phyloP scores from a whole-genome alignment of 2,329 filamentous ascomycete species.

The Trichoderma sp. region DNA sequence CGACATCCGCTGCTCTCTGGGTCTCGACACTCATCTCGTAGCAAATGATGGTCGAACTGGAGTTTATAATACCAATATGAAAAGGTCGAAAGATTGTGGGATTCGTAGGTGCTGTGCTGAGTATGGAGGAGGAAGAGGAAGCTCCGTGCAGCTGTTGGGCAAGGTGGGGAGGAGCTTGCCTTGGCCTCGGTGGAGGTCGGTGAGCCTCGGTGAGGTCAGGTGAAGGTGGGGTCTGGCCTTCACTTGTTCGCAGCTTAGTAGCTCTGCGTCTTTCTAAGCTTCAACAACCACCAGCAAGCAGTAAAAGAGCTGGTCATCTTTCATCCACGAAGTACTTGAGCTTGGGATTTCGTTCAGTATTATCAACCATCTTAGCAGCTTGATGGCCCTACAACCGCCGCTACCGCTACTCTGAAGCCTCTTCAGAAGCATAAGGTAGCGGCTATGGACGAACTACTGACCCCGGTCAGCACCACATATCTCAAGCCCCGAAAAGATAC shows the following conservation, averaged over 20 bases:
- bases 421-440: background rate
- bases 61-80: background rate
- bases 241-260: background rate
- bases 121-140: background rate
- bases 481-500: slow-evolving; percentile 38
- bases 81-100: background rate
- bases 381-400: background rate
- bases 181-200: slow-evolving; percentile 22
- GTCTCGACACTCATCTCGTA: slow-evolving; percentile 32
- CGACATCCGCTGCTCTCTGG: slow-evolving; percentile 19
- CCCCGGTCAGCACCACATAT: slow-evolving; percentile 55
- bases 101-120: background rate
- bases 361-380: background rate
- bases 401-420: background rate
- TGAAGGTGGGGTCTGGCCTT: slow-evolving; percentile 36
- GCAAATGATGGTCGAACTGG: background rate
- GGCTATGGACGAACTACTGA: slow-evolving; percentile 58
- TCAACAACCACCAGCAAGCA: background rate
- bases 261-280: background rate
- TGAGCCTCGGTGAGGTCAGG: slow-evolving; percentile 35
- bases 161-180: background rate
- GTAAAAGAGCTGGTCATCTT: background rate
- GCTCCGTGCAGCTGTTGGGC: slow-evolving; percentile 2
- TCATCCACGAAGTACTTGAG: background rate
- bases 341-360: too few species aligned